phyloP scores from a whole-genome alignment of 176 grass and related monocot genomes.

The Themeda triandra region DNA sequence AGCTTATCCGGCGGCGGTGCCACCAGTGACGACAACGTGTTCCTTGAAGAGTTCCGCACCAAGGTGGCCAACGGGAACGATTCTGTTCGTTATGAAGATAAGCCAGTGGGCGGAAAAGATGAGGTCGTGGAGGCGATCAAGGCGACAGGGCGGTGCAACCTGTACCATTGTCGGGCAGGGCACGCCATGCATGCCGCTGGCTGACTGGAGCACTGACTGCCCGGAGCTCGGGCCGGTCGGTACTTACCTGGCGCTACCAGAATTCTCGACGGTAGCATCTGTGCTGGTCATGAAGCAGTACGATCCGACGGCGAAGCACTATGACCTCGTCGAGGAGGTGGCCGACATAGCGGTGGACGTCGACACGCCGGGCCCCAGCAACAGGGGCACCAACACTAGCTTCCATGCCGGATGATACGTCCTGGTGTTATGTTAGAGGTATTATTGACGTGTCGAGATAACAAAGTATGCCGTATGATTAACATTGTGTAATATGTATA shows the following conservation, averaged over 20 bases:
- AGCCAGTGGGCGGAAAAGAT: neutral
- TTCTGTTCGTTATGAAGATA: constrained; percentile 47
- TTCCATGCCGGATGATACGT: neutral
- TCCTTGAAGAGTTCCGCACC: constrained; percentile 15
- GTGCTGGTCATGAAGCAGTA: constrained; percentile 62
- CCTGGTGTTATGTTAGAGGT: neutral
- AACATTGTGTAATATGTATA: neutral
- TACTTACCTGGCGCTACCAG: constrained; percentile 43
- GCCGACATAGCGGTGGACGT: constrained; percentile 16
- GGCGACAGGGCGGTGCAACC: constrained; percentile 25
- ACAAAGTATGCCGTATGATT: neutral
- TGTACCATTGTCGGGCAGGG: constrained; percentile 49
- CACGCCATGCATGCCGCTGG: constrained; percentile 12
- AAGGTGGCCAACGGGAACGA: constrained; percentile 25
- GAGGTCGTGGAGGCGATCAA: constrained; percentile 31
- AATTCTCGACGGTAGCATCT: constrained; percentile 47
- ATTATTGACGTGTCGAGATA: neutral
- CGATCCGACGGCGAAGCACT: constrained; percentile 31
- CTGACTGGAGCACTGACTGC: constrained; percentile 39
- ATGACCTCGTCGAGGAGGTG: constrained; percentile 43
- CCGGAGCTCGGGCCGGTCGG: constrained; percentile 60
- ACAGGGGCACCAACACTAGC: neutral
- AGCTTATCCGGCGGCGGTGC: neutral
- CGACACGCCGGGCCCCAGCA: constrained; percentile 23
- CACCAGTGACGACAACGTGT: constrained; percentile 19